Conservation (phyloP, 192 early-diverging fungal species). For the Umbelopsis ramanniana region DNA sequence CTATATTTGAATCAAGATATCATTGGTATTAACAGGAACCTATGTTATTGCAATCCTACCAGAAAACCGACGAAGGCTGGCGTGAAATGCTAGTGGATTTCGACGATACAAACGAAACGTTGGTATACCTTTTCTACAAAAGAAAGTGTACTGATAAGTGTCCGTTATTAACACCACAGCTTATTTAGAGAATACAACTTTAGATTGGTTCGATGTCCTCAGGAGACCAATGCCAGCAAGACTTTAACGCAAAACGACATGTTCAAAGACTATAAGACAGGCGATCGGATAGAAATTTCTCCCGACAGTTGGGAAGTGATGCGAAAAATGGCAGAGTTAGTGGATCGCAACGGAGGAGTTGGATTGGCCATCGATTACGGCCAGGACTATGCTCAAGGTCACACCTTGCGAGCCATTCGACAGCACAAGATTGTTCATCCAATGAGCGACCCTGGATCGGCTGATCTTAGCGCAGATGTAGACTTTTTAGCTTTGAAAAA, state of each 20-base stretch:
- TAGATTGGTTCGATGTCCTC: conserved; percentile 68
- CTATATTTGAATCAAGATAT: no score
- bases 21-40: background rate
- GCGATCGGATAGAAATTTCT: conserved; percentile 82
- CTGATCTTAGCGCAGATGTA: conserved; percentile 92
- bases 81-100: conserved; percentile 88
- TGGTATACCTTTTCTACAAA: background rate
- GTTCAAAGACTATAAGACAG: conserved; percentile 62
- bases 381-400: conserved; percentile 69
- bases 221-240: conserved; percentile 58
- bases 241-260: conserved; percentile 44
- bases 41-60: background rate
- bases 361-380: conserved; percentile 93
- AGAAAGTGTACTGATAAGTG: no score
- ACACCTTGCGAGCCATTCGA: conserved; percentile 85
- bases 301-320: conserved; percentile 77
- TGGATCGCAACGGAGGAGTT: conserved; percentile 69
- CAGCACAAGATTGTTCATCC: conserved; percentile 81
- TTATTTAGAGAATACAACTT: conserved; percentile 68
- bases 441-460: conserved; percentile 79
- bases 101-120: conserved; percentile 66
- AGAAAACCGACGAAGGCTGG: conserved; percentile 82
- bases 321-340: conserved; percentile 69
- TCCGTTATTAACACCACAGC: no score
- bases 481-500: conserved; percentile 79